Evolutionary conservation across 176 grass and related monocot genomes (phyloP).

Genomic region (Oryza nivara): DNA sequence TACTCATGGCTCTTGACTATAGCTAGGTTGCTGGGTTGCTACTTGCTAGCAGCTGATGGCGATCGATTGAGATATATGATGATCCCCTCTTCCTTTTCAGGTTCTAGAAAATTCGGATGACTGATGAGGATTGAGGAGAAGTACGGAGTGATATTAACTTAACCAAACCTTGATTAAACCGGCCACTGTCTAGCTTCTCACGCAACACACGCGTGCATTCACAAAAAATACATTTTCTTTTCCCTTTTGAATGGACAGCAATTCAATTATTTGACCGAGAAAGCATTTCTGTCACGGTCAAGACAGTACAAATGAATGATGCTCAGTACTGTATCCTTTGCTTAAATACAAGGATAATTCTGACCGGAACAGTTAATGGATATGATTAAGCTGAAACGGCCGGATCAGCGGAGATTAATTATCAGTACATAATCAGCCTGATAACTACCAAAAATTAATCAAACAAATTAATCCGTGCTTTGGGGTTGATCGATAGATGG

Average conservation of each 20-base stretch:
- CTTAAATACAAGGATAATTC: no score
- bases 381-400: no score
- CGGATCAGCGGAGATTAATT: no score
- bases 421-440: no score
- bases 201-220: neutral
- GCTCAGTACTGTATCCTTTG: no score
- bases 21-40: neutral
- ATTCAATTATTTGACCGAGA: neutral
- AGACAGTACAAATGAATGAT: no score
- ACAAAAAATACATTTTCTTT: neutral
- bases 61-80: neutral
- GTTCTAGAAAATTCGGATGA: neutral
- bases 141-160: neutral
- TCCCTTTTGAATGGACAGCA: neutral
- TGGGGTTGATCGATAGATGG: neutral
- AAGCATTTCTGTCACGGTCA: neutral
- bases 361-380: no score
- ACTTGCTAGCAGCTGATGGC: no score
- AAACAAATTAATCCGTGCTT: no score
- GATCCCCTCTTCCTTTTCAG: no score
- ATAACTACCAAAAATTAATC: no score
- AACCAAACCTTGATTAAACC: neutral
- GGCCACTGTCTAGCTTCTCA: neutral
- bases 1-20: no score
- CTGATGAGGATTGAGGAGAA: neutral